Evolutionary conservation across 2,329 filamentous ascomycete species (phyloP).

Genomic region (Dendrostoma leiphaemia): DNA sequence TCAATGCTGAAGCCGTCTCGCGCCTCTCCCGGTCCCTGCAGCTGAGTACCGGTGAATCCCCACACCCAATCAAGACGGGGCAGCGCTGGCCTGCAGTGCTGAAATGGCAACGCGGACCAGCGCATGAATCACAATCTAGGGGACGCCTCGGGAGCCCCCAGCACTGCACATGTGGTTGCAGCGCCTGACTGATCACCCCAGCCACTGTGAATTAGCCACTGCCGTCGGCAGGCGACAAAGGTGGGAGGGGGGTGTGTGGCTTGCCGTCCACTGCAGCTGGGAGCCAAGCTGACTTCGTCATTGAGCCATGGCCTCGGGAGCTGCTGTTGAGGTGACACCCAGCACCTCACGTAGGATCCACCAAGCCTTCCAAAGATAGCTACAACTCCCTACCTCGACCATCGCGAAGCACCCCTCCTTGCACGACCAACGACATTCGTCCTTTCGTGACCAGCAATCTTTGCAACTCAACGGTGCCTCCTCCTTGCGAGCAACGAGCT

Average conservation of each 20-base stretch:
- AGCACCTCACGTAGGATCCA: conserved; percentile 14
- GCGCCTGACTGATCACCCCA: background rate
- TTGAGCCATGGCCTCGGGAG: conserved; percentile 1
- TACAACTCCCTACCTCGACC: conserved; percentile 4
- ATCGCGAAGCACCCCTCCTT: background rate
- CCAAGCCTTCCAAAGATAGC: conserved; percentile 4
- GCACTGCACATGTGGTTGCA: conserved; percentile 1
- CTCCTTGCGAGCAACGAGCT: conserved; percentile 6
- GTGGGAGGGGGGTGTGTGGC: conserved; percentile 6
- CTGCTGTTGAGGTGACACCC: conserved; percentile 12
- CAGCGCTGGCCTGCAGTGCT: conserved; percentile 5
- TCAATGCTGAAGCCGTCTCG: background rate
- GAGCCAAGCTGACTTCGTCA: conserved; percentile 2
- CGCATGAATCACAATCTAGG: background rate
- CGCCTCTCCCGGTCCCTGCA: conserved; percentile 6
- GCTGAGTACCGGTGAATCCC: too few relatives aligned
- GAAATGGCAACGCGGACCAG: conserved; percentile 5
- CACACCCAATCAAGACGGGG: conserved; percentile 7
- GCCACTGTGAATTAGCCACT: too few relatives aligned
- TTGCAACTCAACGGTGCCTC: background rate
- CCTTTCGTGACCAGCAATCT: background rate
- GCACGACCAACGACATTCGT: conserved; percentile 3
- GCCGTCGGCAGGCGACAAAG: conserved; percentile 1
- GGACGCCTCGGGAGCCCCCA: background rate
- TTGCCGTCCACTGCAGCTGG: background rate